Evolutionary conservation across 768 basidiomycete species (phyloP).

Genomic region (Phylloporus sp.): DNA sequence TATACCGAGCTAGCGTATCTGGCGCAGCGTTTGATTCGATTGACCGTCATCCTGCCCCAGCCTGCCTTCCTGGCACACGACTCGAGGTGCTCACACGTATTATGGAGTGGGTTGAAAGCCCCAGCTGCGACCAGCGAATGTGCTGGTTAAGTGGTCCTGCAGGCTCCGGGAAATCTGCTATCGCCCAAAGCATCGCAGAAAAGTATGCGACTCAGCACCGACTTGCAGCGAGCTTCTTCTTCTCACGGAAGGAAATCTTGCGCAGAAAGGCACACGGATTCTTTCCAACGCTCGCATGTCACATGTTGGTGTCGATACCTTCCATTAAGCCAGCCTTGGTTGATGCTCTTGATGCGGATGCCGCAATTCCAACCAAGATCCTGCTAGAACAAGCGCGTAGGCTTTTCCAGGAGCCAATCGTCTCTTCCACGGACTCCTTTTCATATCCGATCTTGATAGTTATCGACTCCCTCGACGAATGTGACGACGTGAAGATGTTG

Average conservation of each 20-base stretch:
- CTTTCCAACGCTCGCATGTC: slow-evolving; percentile 32
- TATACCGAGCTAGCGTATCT: slow-evolving; percentile 10
- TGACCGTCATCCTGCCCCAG: slow-evolving; percentile 17
- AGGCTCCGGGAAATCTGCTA: slow-evolving; percentile 22
- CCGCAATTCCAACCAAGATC: slow-evolving; percentile 20
- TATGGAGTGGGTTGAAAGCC: slow-evolving; percentile 13
- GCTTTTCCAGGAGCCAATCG: slow-evolving; percentile 22
- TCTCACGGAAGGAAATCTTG: slow-evolving; percentile 22
- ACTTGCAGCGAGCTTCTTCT: slow-evolving; percentile 35
- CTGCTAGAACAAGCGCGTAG: slow-evolving; percentile 22
- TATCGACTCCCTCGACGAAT: slow-evolving; percentile 23
- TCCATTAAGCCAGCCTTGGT: slow-evolving; percentile 14
- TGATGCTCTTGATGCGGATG: slow-evolving; percentile 17
- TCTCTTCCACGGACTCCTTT: slow-evolving; percentile 5
- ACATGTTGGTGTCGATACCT: slow-evolving; percentile 22
- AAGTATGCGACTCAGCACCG: slow-evolving; percentile 13
- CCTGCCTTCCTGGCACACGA: slow-evolving; percentile 19
- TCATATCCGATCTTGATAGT: slow-evolving; percentile 18
- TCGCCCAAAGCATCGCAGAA: slow-evolving; percentile 30
- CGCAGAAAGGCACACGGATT: slow-evolving; percentile 22
- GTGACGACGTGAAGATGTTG: slow-evolving; percentile 21
- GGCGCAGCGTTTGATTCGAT: slow-evolving; percentile 16
- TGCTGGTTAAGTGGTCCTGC: slow-evolving; percentile 25
- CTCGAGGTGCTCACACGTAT: slow-evolving; percentile 12
- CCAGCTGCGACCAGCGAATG: slow-evolving; percentile 2